phyloP scores from a whole-genome alignment of 768 basidiomycete species.

The Gelatoporia subvermispora region DNA sequence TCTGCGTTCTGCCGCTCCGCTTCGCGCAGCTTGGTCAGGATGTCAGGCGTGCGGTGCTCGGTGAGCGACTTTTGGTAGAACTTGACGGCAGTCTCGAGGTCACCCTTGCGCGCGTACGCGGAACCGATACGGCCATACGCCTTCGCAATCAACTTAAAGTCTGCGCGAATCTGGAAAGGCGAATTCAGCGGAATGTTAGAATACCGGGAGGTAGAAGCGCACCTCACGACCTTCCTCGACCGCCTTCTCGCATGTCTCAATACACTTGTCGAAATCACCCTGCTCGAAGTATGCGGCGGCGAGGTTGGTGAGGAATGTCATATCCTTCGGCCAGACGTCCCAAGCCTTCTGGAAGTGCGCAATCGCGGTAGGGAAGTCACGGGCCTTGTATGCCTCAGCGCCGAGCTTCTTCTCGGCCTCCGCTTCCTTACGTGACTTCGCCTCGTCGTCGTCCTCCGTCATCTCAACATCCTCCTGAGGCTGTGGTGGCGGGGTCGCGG shows the following conservation, averaged over 20 bases:
- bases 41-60: slow-evolving; percentile 93
- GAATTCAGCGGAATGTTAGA: not conserved
- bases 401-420: slow-evolving; percentile 78
- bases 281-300: slow-evolving; percentile 94
- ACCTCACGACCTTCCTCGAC: slow-evolving; percentile 89
- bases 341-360: slow-evolving; percentile 81
- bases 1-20: slow-evolving; percentile 77
- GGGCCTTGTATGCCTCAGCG: slow-evolving; percentile 78
- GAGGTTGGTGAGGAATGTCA: slow-evolving; percentile 90
- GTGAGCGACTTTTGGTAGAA: slow-evolving; percentile 91
- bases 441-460: slow-evolving; percentile 63
- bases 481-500: slow-evolving; percentile 34
- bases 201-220: slow-evolving; percentile 16
- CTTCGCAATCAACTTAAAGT: slow-evolving; percentile 95
- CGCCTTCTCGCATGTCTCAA: slow-evolving; percentile 93
- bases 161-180: slow-evolving; percentile 63
- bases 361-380: slow-evolving; percentile 74
- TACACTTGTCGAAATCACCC: slow-evolving; percentile 85
- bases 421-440: slow-evolving; percentile 70
- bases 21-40: slow-evolving; percentile 86
- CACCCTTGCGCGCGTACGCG: slow-evolving; percentile 77
- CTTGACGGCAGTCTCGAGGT: slow-evolving; percentile 76
- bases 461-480: slow-evolving; percentile 59
- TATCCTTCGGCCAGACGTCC: slow-evolving; percentile 90
- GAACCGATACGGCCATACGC: slow-evolving; percentile 87